Evolutionary conservation across 1,139 yeast species (phyloP).

Genomic region (Sugiyamaella grinbergsii): DNA sequence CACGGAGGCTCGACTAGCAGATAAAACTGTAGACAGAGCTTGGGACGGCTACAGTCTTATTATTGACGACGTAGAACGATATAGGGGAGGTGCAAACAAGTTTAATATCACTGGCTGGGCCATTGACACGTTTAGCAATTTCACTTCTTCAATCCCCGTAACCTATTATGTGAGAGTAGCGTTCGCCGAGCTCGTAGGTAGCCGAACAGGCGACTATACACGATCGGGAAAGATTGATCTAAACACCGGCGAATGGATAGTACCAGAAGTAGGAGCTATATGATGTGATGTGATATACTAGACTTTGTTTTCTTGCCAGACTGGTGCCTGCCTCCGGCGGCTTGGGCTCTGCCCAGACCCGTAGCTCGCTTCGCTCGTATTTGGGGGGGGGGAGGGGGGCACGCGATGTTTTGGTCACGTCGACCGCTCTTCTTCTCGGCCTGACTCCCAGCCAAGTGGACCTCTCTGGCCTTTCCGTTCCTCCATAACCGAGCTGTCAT

Average conservation of each 20-base stretch:
- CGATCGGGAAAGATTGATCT: constrained; percentile 33
- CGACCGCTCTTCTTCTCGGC: no score
- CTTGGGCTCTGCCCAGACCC: constrained; percentile 6
- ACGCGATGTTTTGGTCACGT: not conserved
- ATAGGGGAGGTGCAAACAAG: constrained; percentile 50
- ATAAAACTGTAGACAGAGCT: constrained; percentile 5
- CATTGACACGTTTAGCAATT: constrained; percentile 13
- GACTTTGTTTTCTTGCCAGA: not conserved
- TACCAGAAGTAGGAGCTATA: constrained; percentile 30
- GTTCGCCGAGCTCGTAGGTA: constrained; percentile 29
- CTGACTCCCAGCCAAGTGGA: no score
- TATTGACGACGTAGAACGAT: constrained; percentile 78
- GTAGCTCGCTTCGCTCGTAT: not conserved
- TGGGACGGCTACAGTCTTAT: constrained; percentile 61
- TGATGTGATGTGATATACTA: constrained; percentile 3
- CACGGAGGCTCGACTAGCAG: constrained; percentile 14
- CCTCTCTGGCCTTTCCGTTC: no score
- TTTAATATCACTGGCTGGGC: constrained; percentile 38
- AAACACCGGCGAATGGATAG: constrained; percentile 28
- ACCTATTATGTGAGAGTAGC: constrained; percentile 36
- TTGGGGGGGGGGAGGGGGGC: no score
- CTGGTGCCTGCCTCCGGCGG: not conserved
- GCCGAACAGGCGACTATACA: constrained; percentile 36
- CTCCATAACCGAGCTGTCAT: no score
- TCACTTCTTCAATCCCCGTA: constrained; percentile 11